These are phyloP conservation scores for Onygenales sp. DNA, from an alignment of 2,329 filamentous ascomycete species.

Conservation along the genomic window DNA sequence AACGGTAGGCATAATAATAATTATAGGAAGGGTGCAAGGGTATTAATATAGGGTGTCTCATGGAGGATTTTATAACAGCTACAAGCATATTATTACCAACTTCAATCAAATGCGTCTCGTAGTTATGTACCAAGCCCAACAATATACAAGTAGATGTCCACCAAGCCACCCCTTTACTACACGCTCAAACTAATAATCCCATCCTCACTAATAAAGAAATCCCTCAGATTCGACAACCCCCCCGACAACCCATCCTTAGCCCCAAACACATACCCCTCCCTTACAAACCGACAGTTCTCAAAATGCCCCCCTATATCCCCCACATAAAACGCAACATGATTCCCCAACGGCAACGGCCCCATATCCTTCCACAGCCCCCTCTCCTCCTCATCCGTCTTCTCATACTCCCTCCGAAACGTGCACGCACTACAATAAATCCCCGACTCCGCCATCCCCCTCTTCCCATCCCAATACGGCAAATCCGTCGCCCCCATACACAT, in stretches of 20 bases:
- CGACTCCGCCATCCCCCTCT: not conserved
- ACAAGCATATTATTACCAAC: no score
- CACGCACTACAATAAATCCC: slow-evolving; percentile 3
- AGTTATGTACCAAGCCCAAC: no score
- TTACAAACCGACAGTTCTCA: not conserved
- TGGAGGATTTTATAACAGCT: no score
- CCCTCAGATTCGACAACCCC: not conserved
- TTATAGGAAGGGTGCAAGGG: no score
- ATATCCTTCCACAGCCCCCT: not conserved
- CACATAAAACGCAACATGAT: not conserved
- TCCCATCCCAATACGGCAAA: slow-evolving; percentile 1
- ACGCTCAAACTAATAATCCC: not conserved
- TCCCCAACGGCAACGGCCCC: not conserved
- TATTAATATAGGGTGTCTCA: no score
- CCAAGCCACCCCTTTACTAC: not conserved
- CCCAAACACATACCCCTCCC: not conserved
- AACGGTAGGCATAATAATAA: no score
- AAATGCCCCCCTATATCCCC: not conserved
- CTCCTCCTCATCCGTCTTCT: not conserved
- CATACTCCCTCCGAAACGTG: not conserved
- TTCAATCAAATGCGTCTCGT: no score
- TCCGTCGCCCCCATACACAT: not conserved
- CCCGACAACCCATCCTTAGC: not conserved
- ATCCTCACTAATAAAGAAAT: not conserved
- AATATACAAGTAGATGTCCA: no score